Evolutionary conservation across 768 basidiomycete species (phyloP).

Genomic region (Roridomyces roridus): DNA sequence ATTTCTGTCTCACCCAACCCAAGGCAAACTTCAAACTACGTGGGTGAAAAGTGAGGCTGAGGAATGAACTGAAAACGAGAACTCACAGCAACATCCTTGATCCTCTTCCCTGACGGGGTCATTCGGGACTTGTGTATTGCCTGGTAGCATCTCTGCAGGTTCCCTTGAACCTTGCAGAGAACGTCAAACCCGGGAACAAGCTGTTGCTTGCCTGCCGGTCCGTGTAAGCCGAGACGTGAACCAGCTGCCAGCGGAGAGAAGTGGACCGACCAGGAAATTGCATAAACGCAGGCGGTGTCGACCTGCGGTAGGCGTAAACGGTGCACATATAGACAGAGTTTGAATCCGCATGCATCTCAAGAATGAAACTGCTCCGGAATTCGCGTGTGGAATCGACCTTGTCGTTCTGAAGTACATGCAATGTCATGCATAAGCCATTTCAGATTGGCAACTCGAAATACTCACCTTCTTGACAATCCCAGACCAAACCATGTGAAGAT

Average conservation of each 20-base stretch:
- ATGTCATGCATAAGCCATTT: no score
- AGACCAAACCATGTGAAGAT: conserved; percentile 24
- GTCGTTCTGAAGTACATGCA: conserved; percentile 2
- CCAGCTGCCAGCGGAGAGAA: no score
- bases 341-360: not conserved
- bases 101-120: no score
- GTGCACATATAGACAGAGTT: not conserved
- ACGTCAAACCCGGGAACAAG: conserved; percentile 24
- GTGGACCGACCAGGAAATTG: conserved; percentile 12
- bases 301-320: conserved; percentile 24
- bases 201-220: conserved; percentile 1
- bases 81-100: conserved; percentile 5
- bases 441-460: no score
- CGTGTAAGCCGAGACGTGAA: not conserved
- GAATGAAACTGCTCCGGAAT: not conserved
- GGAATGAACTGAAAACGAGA: not conserved
- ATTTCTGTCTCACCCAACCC: conserved; percentile 27
- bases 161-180: conserved; percentile 15
- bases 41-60: not conserved
- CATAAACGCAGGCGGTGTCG: conserved; percentile 13
- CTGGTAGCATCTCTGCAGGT: no score
- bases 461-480: conserved; percentile 31
- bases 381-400: conserved; percentile 12
- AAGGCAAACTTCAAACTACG: conserved; percentile 25
- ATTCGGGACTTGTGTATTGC: no score